Evolutionary conservation across 2,329 filamentous ascomycete genomes (phyloP).

Genomic region (Colletotrichum musicola): DNA sequence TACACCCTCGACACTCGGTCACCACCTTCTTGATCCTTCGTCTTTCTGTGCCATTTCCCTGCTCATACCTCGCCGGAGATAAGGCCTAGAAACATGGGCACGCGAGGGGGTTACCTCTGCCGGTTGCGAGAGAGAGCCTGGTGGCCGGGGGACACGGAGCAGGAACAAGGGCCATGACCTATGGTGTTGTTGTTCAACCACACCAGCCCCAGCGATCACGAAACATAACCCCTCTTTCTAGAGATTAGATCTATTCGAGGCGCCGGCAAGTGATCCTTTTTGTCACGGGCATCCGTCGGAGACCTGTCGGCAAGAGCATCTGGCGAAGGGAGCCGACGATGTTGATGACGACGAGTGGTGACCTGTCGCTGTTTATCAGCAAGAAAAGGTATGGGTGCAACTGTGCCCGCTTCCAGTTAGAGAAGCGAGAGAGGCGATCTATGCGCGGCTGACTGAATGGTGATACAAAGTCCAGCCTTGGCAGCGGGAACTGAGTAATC

Average conservation of each 20-base stretch:
- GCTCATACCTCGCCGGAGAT: constrained; percentile 4
- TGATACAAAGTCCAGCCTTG: constrained; percentile 21
- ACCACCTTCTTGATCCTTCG: constrained; percentile 20
- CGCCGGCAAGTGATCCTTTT: neutral
- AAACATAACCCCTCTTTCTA: constrained; percentile 8
- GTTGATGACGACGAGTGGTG: neutral
- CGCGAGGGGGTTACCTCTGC: neutral
- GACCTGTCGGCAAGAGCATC: constrained; percentile 34
- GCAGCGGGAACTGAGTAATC: constrained; percentile 28
- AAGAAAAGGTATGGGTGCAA: neutral
- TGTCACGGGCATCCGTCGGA: constrained; percentile 26
- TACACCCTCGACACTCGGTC: neutral
- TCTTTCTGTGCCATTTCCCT: neutral
- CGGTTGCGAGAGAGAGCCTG: neutral
- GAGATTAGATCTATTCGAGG: constrained; percentile 17
- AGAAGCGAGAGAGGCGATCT: constrained; percentile 24
- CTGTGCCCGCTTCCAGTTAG: constrained; percentile 9
- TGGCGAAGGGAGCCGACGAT: neutral
- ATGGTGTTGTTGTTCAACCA: constrained; percentile 11
- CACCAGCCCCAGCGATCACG: constrained; percentile 19
- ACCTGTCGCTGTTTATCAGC: neutral
- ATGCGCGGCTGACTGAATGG: constrained; percentile 28
- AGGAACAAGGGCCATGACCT: constrained; percentile 16
- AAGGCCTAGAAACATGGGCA: constrained; percentile 8
- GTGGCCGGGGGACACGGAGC: constrained; percentile 1